phyloP scores from a whole-genome alignment of 1,139 yeast genomes.

The Eremothecium coryli region DNA sequence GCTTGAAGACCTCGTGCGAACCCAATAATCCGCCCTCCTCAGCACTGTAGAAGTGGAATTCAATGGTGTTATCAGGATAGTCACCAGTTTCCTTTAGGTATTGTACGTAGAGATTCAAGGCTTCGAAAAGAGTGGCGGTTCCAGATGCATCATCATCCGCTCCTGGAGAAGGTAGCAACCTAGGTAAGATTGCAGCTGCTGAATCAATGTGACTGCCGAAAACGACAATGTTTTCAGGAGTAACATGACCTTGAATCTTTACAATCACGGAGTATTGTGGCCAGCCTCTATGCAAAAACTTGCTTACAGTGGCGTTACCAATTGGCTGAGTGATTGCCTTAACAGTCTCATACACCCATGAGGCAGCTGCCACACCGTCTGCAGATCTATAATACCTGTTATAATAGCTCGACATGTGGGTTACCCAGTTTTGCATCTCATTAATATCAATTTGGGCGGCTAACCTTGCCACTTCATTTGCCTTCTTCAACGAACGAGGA shows the following conservation, averaged over 20 bases:
- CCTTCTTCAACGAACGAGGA: too few relatives aligned
- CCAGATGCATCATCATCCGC: slow-evolving; percentile 96
- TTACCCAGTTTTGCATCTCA: slow-evolving; percentile 45
- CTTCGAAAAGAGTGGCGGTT: slow-evolving; percentile 67
- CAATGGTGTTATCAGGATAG: slow-evolving; percentile 62
- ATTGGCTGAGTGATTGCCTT: slow-evolving; percentile 33
- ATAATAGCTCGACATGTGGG: slow-evolving; percentile 57
- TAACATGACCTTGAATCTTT: slow-evolving; percentile 32
- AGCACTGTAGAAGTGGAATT: slow-evolving; percentile 91
- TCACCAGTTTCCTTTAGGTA: slow-evolving; percentile 13
- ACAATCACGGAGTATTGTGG: slow-evolving; percentile 50
- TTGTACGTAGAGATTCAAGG: slow-evolving; percentile 51
- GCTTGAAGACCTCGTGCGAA: slow-evolving; percentile 63
- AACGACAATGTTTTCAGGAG: slow-evolving; percentile 47
- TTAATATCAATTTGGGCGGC: slow-evolving; percentile 34
- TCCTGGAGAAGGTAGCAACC: slow-evolving; percentile 71
- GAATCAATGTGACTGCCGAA: slow-evolving; percentile 92
- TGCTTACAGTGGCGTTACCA: slow-evolving; percentile 31
- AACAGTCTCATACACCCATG: slow-evolving; percentile 55
- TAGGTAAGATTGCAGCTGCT: slow-evolving; percentile 65
- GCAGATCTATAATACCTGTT: slow-evolving; percentile 76
- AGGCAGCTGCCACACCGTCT: slow-evolving; percentile 61
- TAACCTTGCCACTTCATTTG: slow-evolving; percentile 32
- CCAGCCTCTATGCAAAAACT: slow-evolving; percentile 46
- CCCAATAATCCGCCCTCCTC: slow-evolving; percentile 93